Evolutionary conservation across 768 basidiomycete genomes (phyloP), one percentile per base, ranked within the genome.

Genomic region (Trametes meyenii): DNA sequence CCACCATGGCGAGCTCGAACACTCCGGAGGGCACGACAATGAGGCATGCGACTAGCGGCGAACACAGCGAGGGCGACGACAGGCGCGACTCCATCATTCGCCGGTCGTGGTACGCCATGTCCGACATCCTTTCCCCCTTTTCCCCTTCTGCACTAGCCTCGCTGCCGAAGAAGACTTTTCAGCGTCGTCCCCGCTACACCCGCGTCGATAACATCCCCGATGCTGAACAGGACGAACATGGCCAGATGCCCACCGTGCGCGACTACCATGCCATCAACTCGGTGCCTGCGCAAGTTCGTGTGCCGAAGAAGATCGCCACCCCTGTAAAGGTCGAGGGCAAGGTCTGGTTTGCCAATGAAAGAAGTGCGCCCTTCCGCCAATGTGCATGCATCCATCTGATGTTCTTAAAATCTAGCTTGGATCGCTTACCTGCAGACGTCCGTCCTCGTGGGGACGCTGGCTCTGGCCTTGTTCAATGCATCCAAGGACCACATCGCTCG

Each of bases 341-440:
- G 70, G 95, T 98, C 50, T 98, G 96, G 95, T 96, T 98, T 72
- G 94, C 95, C 10, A 97, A 97, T 70, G 95, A 98, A 75, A 79
- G 93, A 71, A 94, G 92, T 94, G 49, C 62, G 87, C 54, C 7
- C 51, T 48, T 44, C 33, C 16, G 39, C 3, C 24, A 17, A 19
- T 29, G 43, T 36, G 52, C 17, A n/a, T 54, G 16, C 8, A 11
- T 13, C 10, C 16, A 7, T 12, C 7, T 14, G 50, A 19, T 54
- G 53, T 33, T 53, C 10, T 46, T 39, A 2, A 42, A 17, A 55
- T 40, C 54, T 54, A 94, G 92, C 96, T 1, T 97, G 95, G 91
- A 83, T 98, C 35, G 84, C 95, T 0, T 99, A 96, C 87, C 78
- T 98, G 54, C 92, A 91, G 64, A 87, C 90, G 44, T 83, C 92